Percentiles rank a stretch among this genome's conserved stretches.
Evolutionary conservation across 2,329 filamentous ascomycete genomes (phyloP).

Genomic region (Aspergillus clavatus): DNA sequence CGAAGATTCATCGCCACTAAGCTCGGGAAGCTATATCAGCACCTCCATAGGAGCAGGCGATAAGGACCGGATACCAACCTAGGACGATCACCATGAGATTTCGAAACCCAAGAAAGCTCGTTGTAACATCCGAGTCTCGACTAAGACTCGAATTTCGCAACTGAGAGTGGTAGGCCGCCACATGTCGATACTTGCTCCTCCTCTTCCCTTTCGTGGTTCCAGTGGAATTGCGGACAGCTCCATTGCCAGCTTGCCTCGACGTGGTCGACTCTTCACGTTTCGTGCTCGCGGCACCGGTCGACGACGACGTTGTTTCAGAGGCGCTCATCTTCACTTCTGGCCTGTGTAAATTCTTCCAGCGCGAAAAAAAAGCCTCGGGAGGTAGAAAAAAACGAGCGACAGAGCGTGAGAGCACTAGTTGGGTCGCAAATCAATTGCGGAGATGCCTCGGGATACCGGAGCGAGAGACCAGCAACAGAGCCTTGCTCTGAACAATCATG

Average conservation of each 20-base stretch:
- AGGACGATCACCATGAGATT: constrained; percentile 95
- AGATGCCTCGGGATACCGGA: constrained; percentile 10
- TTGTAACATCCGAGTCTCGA: constrained; percentile 67
- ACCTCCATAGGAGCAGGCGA: neutral
- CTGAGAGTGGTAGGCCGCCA: constrained; percentile 75
- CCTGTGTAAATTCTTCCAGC: neutral
- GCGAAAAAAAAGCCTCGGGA: neutral
- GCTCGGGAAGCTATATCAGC: constrained; percentile 8
- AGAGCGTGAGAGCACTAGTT: neutral
- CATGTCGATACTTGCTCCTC: constrained; percentile 78
- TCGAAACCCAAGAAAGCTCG: constrained; percentile 88
- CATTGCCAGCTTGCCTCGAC: constrained; percentile 10
- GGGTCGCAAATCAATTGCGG: constrained; percentile 18
- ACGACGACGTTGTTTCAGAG: neutral
- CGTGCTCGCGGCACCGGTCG: constrained; percentile 16
- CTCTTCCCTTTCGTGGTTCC: constrained; percentile 20
- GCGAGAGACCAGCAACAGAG: constrained; percentile 4
- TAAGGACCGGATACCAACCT: constrained; percentile 48
- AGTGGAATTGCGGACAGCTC: constrained; percentile 5
- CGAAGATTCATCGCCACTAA: constrained; percentile 87
- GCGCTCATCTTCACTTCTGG: constrained; percentile 1
- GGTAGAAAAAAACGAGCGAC: neutral
- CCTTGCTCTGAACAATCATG: constrained; percentile 11
- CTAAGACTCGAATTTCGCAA: constrained; percentile 74
- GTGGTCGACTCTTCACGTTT: constrained; percentile 19